Evolutionary conservation across 2,329 filamentous ascomycete species (phyloP).

Genomic region (Diaporthe batatas): DNA sequence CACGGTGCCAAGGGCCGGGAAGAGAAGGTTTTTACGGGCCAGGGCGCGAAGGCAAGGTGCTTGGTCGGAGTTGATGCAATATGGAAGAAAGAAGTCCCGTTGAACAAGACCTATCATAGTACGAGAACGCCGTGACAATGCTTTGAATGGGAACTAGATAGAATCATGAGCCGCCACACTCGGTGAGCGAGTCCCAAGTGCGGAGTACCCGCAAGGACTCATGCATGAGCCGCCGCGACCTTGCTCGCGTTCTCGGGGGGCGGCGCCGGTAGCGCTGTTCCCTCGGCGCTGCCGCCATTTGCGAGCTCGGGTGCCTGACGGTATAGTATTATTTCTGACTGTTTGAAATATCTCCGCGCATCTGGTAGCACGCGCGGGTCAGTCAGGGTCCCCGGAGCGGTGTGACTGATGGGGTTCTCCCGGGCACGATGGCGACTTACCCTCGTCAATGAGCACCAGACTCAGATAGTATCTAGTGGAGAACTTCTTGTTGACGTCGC

Average conservation of each 20-base stretch:
- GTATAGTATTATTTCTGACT: constrained; percentile 97
- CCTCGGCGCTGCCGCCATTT: constrained; percentile 55
- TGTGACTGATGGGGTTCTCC: background rate
- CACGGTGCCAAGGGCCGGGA: background rate
- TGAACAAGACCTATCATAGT: constrained; percentile 19
- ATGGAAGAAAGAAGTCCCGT: background rate
- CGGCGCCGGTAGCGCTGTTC: constrained; percentile 54
- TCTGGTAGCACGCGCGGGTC: constrained; percentile 65
- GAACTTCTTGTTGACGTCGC: constrained; percentile 99
- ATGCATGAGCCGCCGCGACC: constrained; percentile 36
- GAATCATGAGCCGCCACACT: constrained; percentile 6
- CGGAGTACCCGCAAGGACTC: constrained; percentile 54
- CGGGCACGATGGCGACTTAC: constrained; percentile 59
- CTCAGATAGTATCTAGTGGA: constrained; percentile 98
- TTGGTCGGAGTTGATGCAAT: constrained; percentile 17
- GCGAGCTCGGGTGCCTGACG: constrained; percentile 78
- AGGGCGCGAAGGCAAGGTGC: background rate
- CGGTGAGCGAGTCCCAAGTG: background rate
- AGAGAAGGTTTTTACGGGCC: too few species aligned
- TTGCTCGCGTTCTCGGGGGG: constrained; percentile 56
- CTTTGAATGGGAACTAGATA: constrained; percentile 34
- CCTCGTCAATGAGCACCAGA: constrained; percentile 94
- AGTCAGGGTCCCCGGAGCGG: background rate
- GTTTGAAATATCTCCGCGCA: constrained; percentile 97
- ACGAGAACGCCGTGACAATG: constrained; percentile 41